Evolutionary conservation across 352 stramenopile genomes (phyloP), one percentile per base, ranked within the genome.

Genomic region (Globisporangium cylindrosporum): DNA sequence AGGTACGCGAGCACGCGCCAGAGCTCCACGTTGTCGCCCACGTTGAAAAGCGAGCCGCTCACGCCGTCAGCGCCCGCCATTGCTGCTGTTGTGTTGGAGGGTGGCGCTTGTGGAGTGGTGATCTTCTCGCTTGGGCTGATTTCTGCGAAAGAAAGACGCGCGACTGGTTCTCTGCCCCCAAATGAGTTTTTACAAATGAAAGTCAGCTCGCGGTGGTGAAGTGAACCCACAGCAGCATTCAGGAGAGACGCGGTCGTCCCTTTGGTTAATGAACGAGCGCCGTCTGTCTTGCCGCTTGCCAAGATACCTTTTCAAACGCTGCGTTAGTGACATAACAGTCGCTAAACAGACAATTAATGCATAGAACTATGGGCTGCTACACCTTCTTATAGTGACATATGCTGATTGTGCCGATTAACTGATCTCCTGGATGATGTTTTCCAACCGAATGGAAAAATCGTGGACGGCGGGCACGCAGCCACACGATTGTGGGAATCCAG

Each of bases 11-110:
- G 56, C 38, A 91, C 71, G n/a, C 76, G 77, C 79, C 73, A 81
- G 38, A 89, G 75, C 32, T 86, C 81, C 24, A 91, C 76, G 60
- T 72, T 79, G 10, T 84, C 69, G 51, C 79, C 83, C 18, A 90
- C 78, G 68, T 70, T 70, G 70, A 91, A 90, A 5, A 88, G 62
- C 46, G 83, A 90, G 64, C 64, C 68, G 59, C 43, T 51, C 43
- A 22, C 43, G n/a, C 43, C 43, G 41, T 49, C 41, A 18, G 41
- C 41, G 43, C 43, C 43, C 5, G 43, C 43, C 43, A 51, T 49
- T 20, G 15, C 15, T 49, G 41, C 41, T 51, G 36, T 15, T 51
- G 43, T 49, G 41, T 20, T 10, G 15, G 32, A 38, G 8, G 32
- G 18, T 24, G 43, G 10, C 18, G 43, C 43, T 22, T 51, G 12